Conservation (phyloP, 2,329 filamentous ascomycete species). For the Talaromyces marneffei region DNA sequence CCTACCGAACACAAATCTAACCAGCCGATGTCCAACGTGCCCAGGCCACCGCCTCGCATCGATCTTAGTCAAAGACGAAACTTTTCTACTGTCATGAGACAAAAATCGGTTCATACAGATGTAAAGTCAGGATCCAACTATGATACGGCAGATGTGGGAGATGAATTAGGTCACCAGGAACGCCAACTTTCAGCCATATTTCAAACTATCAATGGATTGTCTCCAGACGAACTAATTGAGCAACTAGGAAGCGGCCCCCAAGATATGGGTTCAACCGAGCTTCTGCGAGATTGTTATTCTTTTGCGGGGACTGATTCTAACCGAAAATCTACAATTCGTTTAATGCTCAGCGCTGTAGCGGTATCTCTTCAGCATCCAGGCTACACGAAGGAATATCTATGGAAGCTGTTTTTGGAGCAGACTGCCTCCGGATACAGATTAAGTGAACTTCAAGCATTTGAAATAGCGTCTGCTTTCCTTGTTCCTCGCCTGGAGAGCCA, state of each 20-base stretch:
- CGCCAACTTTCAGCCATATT: background rate
- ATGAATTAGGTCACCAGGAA: background rate
- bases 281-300: slow-evolving; percentile 38
- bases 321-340: slow-evolving; percentile 24
- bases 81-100: slow-evolving; percentile 21
- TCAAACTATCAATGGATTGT: background rate
- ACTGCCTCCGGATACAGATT: slow-evolving; percentile 31
- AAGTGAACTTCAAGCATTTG: slow-evolving; percentile 28
- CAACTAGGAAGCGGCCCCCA: slow-evolving; percentile 34
- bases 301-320: slow-evolving; percentile 25
- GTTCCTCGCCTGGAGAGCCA: slow-evolving; percentile 16
- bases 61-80: slow-evolving; percentile 25
- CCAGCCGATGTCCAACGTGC: slow-evolving; percentile 15
- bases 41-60: slow-evolving; percentile 18
- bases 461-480: slow-evolving; percentile 36
- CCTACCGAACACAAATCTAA: slow-evolving; percentile 21
- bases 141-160: background rate
- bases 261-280: slow-evolving; percentile 38
- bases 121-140: background rate
- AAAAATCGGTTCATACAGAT: background rate
- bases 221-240: slow-evolving; percentile 19
- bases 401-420: slow-evolving; percentile 30
- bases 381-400: slow-evolving; percentile 32
- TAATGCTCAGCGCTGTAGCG: slow-evolving; percentile 37
- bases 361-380: slow-evolving; percentile 33